Evolutionary conservation across 768 basidiomycete species (phyloP), one percentile per base, ranked within the genome.

Genomic region (Tulasnella sp.): DNA sequence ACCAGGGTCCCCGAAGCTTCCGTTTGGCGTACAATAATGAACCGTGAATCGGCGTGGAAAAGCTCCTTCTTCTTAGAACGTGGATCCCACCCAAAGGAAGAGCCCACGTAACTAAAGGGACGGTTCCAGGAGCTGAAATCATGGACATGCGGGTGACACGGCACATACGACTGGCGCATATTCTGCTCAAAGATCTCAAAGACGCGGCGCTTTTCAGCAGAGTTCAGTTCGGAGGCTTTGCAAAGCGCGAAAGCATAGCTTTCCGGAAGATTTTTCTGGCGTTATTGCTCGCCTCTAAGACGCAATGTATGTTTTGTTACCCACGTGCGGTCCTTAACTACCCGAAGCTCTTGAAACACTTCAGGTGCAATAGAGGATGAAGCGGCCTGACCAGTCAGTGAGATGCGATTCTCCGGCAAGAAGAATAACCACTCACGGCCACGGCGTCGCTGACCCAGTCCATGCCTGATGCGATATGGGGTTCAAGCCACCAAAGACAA

Each of bases 1-100:
- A 77, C 46, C 11, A 77, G 40, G 1, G n/a, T 15, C 7, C 44
- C 39, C 13, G 29, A 26, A 29, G 70, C 32, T 16, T 42, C 75
- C 13, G 39, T 35, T 77, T 67, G 69, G 4, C 44, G 42, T 3
- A 81, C 70, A 15, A 82, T 11, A 48, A 83, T 29, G 77, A 82
- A 82, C 29, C 82, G 80, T 15, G 81, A 81, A 18, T 80, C 78
- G 23, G 77, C 13, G 75, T 83, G 79, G 72, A 83, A 83, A 6
- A 83, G 77, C 76, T 83, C 83, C 37, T 79, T 77, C 9, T 77
- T 73, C 79, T 83, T 83, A 18, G 81, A 79, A 0, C 16, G 18
- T 0, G 81, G 51, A 37, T 82, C 70, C 73, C 79, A 83, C 6
- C 81, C 46, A 11, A 26, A 46, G 13, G 40, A 35, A 26, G 57